A percentile compares a stretch with the other conserved stretches of the same genome.
Conservation (phyloP, 148 eudicot species). For the Cornus kousa region DNA sequence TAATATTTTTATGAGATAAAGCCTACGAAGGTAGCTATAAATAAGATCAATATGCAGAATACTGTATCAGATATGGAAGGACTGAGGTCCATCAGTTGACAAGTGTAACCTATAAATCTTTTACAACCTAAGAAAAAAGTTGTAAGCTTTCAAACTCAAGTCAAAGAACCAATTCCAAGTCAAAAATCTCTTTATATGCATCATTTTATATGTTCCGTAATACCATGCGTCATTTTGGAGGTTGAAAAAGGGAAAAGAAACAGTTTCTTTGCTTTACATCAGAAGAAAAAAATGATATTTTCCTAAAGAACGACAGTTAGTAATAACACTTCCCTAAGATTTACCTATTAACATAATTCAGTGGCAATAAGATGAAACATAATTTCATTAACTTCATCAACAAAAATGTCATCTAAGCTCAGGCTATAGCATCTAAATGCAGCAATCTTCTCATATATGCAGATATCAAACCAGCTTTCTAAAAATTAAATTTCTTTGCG, state of each 20-base stretch:
- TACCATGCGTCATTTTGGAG: background rate
- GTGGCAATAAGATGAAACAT: background rate
- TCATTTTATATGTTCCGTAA: no score
- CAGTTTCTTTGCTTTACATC: background rate
- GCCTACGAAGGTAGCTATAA: no score
- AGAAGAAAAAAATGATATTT: background rate
- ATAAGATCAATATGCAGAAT: background rate
- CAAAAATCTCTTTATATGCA: background rate
- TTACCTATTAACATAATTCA: background rate
- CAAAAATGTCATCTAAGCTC: background rate
- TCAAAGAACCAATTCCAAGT: background rate
- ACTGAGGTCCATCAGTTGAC: background rate
- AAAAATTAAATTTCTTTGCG: no score
- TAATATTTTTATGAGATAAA: background rate
- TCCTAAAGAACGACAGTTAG: background rate
- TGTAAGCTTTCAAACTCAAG: background rate
- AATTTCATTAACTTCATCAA: background rate
- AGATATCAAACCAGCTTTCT: no score
- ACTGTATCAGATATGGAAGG: background rate
- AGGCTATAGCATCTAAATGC: background rate
- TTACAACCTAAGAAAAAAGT: background rate
- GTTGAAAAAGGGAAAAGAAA: background rate
- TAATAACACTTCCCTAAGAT: background rate
- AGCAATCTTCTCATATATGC: background rate
- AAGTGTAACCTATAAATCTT: background rate